Conservation (phyloP, 2,329 filamentous ascomycete genomes). For the Talaromyces sp. region DNA sequence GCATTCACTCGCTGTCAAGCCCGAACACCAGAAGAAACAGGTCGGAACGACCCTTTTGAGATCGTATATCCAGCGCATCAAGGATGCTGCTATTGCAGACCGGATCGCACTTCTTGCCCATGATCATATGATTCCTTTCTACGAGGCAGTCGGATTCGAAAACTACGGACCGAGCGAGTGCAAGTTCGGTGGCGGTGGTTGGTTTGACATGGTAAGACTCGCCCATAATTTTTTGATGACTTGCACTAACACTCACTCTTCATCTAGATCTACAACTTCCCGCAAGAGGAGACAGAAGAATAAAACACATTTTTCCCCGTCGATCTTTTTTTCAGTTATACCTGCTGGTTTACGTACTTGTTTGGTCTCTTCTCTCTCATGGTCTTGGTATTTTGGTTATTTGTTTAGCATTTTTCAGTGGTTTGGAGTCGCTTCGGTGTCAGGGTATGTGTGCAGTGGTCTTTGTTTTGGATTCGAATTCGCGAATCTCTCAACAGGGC, state of each 20-base stretch:
- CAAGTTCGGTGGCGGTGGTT: constrained; percentile 72
- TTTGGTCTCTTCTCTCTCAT: not conserved
- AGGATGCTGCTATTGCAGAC: constrained; percentile 64
- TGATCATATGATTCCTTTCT: constrained; percentile 69
- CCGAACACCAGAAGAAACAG: constrained; percentile 68
- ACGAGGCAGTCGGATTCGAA: constrained; percentile 69
- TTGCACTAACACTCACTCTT: not conserved
- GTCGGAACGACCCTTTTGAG: constrained; percentile 70
- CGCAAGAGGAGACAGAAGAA: constrained; percentile 16
- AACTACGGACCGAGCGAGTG: constrained; percentile 65
- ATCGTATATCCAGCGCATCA: constrained; percentile 73
- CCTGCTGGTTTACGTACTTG: not conserved
- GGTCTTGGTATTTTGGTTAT: not conserved
- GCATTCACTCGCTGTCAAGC: constrained; percentile 77
- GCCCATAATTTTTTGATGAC: not conserved
- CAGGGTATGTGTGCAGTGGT: not conserved
- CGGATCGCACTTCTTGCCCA: constrained; percentile 73
- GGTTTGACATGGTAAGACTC: constrained; percentile 70
- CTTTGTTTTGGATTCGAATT: constrained; percentile 1
- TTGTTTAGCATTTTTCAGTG: not conserved
- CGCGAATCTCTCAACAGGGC: constrained; percentile 1
- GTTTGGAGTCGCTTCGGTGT: not conserved
- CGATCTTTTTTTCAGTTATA: not conserved
- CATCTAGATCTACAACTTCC: constrained; percentile 27
- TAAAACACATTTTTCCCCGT: not conserved